A percentile compares a stretch with the other conserved stretches of the same genome.
Evolutionary conservation across 2,329 filamentous ascomycete species (phyloP).

Genomic region (Cladophialophora yegresii): DNA sequence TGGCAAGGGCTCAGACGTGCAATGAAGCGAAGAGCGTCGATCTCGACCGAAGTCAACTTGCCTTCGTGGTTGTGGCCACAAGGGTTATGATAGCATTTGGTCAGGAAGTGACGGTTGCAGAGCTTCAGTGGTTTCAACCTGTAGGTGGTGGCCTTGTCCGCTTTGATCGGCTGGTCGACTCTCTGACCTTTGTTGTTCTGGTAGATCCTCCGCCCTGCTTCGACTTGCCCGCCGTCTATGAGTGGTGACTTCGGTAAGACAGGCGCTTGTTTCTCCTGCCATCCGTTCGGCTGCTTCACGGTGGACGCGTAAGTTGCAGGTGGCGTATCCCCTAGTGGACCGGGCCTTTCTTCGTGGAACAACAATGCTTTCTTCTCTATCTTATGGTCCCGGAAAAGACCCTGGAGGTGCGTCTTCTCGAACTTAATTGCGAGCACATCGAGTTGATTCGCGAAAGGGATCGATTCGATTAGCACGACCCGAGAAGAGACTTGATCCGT

Average conservation of each 20-base stretch:
- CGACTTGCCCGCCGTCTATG: neutral
- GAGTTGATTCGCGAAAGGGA: conserved; percentile 16
- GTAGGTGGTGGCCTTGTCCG: conserved; percentile 31
- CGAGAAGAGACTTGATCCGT: conserved; percentile 31
- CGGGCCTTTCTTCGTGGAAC: conserved; percentile 4
- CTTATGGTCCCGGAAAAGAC: conserved; percentile 14
- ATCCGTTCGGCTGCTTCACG: conserved; percentile 10
- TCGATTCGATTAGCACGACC: conserved; percentile 12
- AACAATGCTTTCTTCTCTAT: conserved; percentile 10
- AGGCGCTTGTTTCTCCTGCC: neutral
- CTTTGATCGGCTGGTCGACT: conserved; percentile 38
- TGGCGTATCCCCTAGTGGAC: neutral
- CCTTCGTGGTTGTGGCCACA: conserved; percentile 40
- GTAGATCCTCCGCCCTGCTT: conserved; percentile 12
- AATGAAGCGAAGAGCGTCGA: conserved; percentile 40
- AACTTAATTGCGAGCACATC: conserved; percentile 14
- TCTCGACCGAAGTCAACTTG: conserved; percentile 33
- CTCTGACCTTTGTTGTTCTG: conserved; percentile 39
- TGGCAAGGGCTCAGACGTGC: conserved; percentile 40
- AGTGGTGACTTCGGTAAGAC: neutral
- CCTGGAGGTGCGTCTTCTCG: conserved; percentile 5
- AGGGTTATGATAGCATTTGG: conserved; percentile 28
- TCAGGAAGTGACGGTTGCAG: conserved; percentile 43
- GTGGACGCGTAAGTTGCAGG: conserved; percentile 16
- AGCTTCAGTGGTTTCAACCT: conserved; percentile 39